Percentiles rank a stretch among this genome's conserved stretches.
Evolutionary conservation across 1,139 yeast species (phyloP).

Genomic region (Blastobotrys illinoisensis): DNA sequence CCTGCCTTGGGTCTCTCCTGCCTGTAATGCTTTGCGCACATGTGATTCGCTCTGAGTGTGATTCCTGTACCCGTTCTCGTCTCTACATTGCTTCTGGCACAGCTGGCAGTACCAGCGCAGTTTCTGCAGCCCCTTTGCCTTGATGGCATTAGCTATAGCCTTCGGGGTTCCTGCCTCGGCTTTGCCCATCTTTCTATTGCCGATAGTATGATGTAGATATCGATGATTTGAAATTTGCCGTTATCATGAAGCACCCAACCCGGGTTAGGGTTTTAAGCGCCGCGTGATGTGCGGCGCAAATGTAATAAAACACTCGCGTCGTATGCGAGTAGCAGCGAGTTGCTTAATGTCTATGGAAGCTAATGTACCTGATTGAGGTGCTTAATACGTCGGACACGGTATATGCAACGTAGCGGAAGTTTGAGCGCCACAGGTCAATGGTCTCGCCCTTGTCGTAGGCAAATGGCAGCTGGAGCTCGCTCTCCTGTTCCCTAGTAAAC

Average conservation of each 20-base stretch:
- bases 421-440: not conserved
- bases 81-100: constrained; percentile 90
- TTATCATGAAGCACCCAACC: not conserved
- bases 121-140: constrained; percentile 80
- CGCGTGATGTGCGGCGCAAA: not conserved
- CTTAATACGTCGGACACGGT: not conserved
- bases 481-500: not conserved
- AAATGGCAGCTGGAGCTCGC: not conserved
- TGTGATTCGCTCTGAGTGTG: constrained; percentile 80
- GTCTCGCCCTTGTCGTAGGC: not conserved
- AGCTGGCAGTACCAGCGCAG: constrained; percentile 86
- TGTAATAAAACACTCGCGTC: too few species aligned
- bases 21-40: constrained; percentile 44
- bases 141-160: constrained; percentile 68
- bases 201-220: not conserved
- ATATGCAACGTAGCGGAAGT: not conserved
- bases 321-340: too few species aligned
- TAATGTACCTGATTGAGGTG: not conserved
- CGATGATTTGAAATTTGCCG: not conserved
- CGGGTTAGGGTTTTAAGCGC: not conserved
- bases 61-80: constrained; percentile 89
- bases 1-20: constrained; percentile 40
- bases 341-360: not conserved
- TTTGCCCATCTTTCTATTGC: constrained; percentile 43
- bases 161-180: constrained; percentile 85